Evolutionary conservation across 352 stramenopile genomes (phyloP).

Genomic region (Stramenopiles sp.): DNA sequence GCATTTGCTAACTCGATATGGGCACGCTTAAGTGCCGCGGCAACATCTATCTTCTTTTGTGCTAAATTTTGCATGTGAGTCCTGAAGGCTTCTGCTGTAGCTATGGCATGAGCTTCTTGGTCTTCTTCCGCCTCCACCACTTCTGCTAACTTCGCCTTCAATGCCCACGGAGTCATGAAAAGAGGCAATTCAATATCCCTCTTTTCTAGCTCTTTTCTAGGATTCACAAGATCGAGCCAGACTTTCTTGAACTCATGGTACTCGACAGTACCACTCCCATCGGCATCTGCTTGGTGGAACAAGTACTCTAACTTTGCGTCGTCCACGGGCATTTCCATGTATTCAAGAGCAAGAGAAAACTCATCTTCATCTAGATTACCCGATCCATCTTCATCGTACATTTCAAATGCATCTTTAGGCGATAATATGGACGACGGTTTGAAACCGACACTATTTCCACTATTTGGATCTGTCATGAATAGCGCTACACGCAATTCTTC

Average conservation of each 20-base stretch:
- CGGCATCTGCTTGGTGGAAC: conserved; percentile 73
- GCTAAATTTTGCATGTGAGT: conserved; percentile 49
- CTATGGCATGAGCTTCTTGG: conserved; percentile 44
- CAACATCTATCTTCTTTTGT: conserved; percentile 28
- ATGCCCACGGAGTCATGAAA: conserved; percentile 40
- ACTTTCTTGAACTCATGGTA: conserved; percentile 79
- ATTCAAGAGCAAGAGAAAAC: conserved; percentile 79
- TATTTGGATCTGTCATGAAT: conserved; percentile 65
- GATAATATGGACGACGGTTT: conserved; percentile 47
- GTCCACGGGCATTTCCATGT: conserved; percentile 58
- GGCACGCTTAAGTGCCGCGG: conserved; percentile 38
- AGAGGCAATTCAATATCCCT: conserved; percentile 50
- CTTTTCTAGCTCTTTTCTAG: conserved; percentile 54
- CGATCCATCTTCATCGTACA: conserved; percentile 64
- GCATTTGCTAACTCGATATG: conserved; percentile 54
- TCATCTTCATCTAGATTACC: conserved; percentile 73
- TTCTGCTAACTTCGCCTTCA: conserved; percentile 43
- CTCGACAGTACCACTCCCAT: conserved; percentile 67
- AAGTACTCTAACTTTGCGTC: conserved; percentile 67
- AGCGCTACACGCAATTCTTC: conserved; percentile 77
- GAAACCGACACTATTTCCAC: conserved; percentile 49
- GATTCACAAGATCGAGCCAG: conserved; percentile 54
- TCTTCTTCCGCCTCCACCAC: conserved; percentile 71
- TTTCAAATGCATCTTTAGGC: conserved; percentile 64
- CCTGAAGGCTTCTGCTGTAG: conserved; percentile 46